These are phyloP conservation scores for Ophiocordyceps sinensis DNA, from an alignment of 2,329 filamentous ascomycete species.

Conservation along the genomic window DNA sequence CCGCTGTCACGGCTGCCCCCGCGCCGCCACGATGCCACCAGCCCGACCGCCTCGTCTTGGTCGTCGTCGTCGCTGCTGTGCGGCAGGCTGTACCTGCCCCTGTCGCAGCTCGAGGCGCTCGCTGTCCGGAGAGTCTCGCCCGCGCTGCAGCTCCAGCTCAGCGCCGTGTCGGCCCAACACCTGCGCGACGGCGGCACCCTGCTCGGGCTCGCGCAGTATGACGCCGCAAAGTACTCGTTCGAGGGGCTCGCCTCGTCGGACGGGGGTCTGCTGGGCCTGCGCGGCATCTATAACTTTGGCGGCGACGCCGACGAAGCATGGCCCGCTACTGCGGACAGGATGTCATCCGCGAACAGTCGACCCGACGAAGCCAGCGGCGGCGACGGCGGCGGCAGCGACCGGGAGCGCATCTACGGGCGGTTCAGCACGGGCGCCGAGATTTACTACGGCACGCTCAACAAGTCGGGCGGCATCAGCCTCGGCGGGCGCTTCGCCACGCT, in stretches of 20 bases:
- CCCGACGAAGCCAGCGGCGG: background rate
- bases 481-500: constrained; percentile 83
- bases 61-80: constrained; percentile 50
- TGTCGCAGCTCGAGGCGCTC: constrained; percentile 73
- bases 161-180: constrained; percentile 57
- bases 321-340: constrained; percentile 9
- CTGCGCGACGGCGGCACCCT: constrained; percentile 65
- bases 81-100: constrained; percentile 67
- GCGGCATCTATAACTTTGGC: constrained; percentile 91
- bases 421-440: constrained; percentile 86
- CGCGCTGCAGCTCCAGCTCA: constrained; percentile 65
- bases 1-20: constrained; percentile 51
- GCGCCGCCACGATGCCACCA: constrained; percentile 8
- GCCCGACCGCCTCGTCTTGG: constrained; percentile 13
- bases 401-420: constrained; percentile 57
- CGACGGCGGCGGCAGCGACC: constrained; percentile 25
- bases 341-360: constrained; percentile 19
- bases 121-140: constrained; percentile 68
- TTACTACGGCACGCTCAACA: constrained; percentile 85
- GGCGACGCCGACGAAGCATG: constrained; percentile 38
- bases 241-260: constrained; percentile 90
- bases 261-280: constrained; percentile 72
- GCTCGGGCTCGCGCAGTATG: constrained; percentile 62
- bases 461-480: constrained; percentile 80
- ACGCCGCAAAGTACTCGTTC: constrained; percentile 73